A percentile compares a stretch with the other conserved stretches of the same genome.
These are phyloP conservation scores for Ogataea sp. DNA, from an alignment of 805 yeast genomes.

Conservation along the genomic window DNA sequence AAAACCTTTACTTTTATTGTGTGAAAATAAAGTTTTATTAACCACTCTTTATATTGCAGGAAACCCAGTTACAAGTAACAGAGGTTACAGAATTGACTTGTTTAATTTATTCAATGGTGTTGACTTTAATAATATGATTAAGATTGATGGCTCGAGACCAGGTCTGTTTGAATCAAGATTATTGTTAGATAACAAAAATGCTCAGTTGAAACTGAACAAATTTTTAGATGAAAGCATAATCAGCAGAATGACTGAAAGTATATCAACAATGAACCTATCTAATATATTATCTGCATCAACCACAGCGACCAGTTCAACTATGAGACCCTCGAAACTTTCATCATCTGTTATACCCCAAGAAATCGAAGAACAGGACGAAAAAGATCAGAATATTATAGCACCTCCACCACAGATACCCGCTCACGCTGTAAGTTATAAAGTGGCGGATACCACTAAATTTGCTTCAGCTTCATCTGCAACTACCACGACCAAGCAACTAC, in stretches of 20 bases:
- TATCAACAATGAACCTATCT: slow-evolving; percentile 25
- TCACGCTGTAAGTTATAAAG: no score
- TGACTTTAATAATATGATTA: slow-evolving; percentile 35
- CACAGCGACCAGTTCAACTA: slow-evolving; percentile 8
- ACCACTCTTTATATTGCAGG: slow-evolving; percentile 25
- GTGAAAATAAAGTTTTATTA: slow-evolving; percentile 15
- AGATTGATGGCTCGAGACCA: slow-evolving; percentile 53
- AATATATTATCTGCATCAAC: slow-evolving; percentile 18
- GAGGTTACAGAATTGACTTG: slow-evolving; percentile 44
- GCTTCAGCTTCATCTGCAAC: slow-evolving; percentile 2
- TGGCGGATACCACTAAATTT: no score
- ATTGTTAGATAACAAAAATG: slow-evolving; percentile 41
- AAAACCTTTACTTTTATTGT: slow-evolving; percentile 30
- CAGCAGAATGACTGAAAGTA: slow-evolving; percentile 28
- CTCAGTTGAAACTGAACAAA: slow-evolving; percentile 34
- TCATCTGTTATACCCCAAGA: neutral
- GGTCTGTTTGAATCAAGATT: slow-evolving; percentile 54
- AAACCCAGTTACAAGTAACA: slow-evolving; percentile 27
- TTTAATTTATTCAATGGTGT: slow-evolving; percentile 51
- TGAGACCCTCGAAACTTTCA: slow-evolving; percentile 1
- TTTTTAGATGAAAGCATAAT: slow-evolving; percentile 29
- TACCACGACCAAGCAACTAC: neutral
- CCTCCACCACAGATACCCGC: no score
- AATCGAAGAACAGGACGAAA: no score
- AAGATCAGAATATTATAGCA: no score